Percentiles rank a stretch among this genome's conserved stretches.
phyloP scores from a whole-genome alignment of 768 basidiomycete genomes.

The Tulasnella sp. region DNA sequence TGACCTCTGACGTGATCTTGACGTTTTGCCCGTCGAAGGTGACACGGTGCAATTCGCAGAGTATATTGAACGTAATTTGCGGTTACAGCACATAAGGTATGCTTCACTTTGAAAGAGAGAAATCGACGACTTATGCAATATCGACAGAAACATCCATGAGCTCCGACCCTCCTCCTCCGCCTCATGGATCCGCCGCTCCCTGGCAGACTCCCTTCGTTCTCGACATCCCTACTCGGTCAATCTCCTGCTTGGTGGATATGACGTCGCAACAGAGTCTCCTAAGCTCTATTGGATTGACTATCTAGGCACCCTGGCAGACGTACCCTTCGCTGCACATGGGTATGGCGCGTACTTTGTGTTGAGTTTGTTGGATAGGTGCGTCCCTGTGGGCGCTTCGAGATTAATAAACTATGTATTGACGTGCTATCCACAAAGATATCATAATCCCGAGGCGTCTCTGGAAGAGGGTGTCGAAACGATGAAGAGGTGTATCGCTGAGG shows the following conservation, averaged over 20 bases:
- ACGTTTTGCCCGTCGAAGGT: conserved; percentile 35
- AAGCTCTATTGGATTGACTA: conserved; percentile 95
- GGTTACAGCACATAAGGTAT: conserved; percentile 85
- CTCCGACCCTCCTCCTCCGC: conserved; percentile 86
- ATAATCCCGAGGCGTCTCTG: conserved; percentile 72
- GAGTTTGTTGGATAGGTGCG: conserved; percentile 81
- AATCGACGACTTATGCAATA: not conserved
- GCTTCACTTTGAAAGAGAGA: not conserved
- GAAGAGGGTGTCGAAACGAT: conserved; percentile 80
- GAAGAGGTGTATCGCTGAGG: conserved; percentile 79
- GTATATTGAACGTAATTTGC: conserved; percentile 89
- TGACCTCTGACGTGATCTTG: too few species aligned
- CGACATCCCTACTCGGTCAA: conserved; percentile 85
- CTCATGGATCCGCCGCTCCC: conserved; percentile 84
- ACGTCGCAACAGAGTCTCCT: conserved; percentile 55
- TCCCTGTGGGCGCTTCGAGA: too few species aligned
- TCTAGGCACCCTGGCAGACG: conserved; percentile 75
- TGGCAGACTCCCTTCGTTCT: conserved; percentile 83
- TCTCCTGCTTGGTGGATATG: conserved; percentile 86
- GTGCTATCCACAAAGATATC: conserved; percentile 49
- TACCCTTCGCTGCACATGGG: conserved; percentile 92
- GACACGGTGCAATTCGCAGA: conserved; percentile 97
- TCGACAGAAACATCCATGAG: conserved; percentile 55
- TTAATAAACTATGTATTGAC: too few species aligned
- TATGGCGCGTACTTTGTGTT: conserved; percentile 89